Conservation (phyloP, 768 basidiomycete species). For the Serendipita sp. region DNA sequence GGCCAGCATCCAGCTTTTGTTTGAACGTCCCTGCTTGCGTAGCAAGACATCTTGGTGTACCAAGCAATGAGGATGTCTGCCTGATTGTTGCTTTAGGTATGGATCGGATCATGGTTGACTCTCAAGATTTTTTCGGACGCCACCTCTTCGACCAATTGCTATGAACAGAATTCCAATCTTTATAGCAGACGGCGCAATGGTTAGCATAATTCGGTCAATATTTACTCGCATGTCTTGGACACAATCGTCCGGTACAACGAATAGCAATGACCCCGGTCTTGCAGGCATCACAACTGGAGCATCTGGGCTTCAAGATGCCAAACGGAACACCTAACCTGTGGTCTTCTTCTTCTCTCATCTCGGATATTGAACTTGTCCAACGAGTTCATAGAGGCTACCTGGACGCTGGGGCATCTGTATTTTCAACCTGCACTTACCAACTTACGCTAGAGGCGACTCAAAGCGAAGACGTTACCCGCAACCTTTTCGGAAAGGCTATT, state of each 20-base stretch:
- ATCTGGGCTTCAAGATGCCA: neutral
- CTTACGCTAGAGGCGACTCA: neutral
- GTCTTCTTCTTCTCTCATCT: neutral
- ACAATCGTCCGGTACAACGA: neutral
- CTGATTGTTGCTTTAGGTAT: neutral
- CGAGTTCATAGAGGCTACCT: neutral
- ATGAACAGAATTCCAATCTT: neutral
- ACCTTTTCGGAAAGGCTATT: neutral
- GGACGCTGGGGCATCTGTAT: neutral
- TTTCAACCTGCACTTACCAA: neutral
- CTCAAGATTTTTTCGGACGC: neutral
- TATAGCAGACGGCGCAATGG: neutral
- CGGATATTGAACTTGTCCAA: neutral
- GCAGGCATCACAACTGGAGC: neutral
- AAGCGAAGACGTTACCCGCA: neutral
- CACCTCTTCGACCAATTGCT: neutral
- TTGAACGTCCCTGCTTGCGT: conserved; percentile 7
- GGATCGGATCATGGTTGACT: neutral
- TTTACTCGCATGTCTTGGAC: too few species aligned
- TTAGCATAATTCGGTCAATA: neutral
- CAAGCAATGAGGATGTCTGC: neutral
- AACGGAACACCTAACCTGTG: neutral
- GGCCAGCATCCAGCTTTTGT: conserved; percentile 39
- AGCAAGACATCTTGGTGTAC: neutral
- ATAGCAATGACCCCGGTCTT: neutral